phyloP scores from a whole-genome alignment of 495 filamentous ascomycete species.

The Talaromyces nanjingensis region DNA sequence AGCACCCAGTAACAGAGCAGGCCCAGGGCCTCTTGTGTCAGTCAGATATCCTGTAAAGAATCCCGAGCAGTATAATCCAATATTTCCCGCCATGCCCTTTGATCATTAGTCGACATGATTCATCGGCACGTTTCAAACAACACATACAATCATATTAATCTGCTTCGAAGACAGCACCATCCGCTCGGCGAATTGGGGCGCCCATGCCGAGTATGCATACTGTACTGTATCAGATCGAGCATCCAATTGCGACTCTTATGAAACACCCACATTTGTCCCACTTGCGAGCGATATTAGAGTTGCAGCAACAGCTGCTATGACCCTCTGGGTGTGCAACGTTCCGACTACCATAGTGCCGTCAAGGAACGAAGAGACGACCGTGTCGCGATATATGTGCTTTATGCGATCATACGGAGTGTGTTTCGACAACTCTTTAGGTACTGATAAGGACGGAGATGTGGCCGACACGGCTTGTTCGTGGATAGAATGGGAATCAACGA shows the following conservation, averaged over 20 bases:
- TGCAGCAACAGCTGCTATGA: slow-evolving; percentile 77
- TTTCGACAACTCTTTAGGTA: neutral
- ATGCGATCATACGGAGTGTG: neutral
- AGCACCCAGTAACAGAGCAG: slow-evolving; percentile 67
- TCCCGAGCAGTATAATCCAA: slow-evolving; percentile 91
- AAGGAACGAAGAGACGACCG: neutral
- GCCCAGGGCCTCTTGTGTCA: slow-evolving; percentile 73
- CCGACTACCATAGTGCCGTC: slow-evolving; percentile 22
- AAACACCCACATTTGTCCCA: slow-evolving; percentile 73
- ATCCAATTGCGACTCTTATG: neutral
- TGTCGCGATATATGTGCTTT: neutral
- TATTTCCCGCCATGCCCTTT: slow-evolving; percentile 78
- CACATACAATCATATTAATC: slow-evolving; percentile 76
- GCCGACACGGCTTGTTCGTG: neutral
- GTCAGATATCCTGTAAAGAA: slow-evolving; percentile 85
- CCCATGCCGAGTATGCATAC: slow-evolving; percentile 99
- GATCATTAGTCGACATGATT: slow-evolving; percentile 14
- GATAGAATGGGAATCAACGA: neutral
- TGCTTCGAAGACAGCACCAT: slow-evolving; percentile 84
- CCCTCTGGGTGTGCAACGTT: slow-evolving; percentile 33
- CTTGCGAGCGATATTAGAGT: slow-evolving; percentile 82
- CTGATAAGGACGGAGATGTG: slow-evolving; percentile 1
- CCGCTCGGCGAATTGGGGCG: slow-evolving; percentile 82
- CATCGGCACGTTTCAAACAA: slow-evolving; percentile 1
- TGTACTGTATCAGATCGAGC: slow-evolving; percentile 23